phyloP scores from a whole-genome alignment of 1,284 basidiomycete genomes.

The Trichosporon ovoides region DNA sequence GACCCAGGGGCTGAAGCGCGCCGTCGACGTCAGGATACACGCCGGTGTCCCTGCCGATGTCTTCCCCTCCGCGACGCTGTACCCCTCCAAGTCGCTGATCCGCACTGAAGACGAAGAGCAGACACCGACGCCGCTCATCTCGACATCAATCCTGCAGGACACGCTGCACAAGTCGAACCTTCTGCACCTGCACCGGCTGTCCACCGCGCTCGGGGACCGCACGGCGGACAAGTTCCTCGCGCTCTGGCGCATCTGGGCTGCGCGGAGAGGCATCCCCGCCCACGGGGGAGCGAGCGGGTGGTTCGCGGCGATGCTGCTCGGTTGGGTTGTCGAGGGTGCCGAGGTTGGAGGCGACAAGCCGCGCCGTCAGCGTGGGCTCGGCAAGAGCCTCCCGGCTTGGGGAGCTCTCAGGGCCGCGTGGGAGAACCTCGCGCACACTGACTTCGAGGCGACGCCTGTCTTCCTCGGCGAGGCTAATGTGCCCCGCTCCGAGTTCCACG shows the following conservation, averaged over 20 bases:
- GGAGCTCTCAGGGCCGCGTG: conserved; percentile 42
- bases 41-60: conserved; percentile 59
- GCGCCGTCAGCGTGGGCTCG: conserved; percentile 49
- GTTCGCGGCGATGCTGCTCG: conserved; percentile 67
- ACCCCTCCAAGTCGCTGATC: conserved; percentile 69
- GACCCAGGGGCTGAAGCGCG: conserved; percentile 60
- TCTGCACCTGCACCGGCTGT: conserved; percentile 62
- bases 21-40: conserved; percentile 67
- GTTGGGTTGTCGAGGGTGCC: conserved; percentile 66
- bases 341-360: conserved; percentile 46
- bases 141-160: conserved; percentile 65
- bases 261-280: conserved; percentile 67
- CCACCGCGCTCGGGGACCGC: conserved; percentile 60
- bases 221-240: conserved; percentile 61
- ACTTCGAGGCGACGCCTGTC: conserved; percentile 59
- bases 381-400: conserved; percentile 52
- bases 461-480: conserved; percentile 56
- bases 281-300: conserved; percentile 59
- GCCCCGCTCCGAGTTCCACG: conserved; percentile 40
- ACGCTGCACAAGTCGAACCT: conserved; percentile 63
- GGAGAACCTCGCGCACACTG: conserved; percentile 58
- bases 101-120: conserved; percentile 37
- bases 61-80: conserved; percentile 63
- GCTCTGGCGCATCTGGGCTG: conserved; percentile 83
- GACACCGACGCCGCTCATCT: conserved; percentile 68